These are phyloP conservation scores for Sambucus nigra DNA, from an alignment of 129 eudicot species.

Conservation along the genomic window DNA sequence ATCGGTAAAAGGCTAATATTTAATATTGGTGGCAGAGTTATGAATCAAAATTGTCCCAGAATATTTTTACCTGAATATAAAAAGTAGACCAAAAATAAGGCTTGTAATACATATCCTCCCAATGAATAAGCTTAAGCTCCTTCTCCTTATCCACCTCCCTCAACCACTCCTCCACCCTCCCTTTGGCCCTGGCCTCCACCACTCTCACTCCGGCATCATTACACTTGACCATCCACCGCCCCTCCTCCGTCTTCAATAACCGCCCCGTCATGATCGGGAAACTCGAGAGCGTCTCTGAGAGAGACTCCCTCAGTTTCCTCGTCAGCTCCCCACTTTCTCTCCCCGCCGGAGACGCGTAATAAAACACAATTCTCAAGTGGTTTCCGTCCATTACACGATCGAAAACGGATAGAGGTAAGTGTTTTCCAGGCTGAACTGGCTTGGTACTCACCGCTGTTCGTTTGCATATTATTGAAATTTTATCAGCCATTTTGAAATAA, in stretches of 20 bases:
- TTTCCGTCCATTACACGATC: slow-evolving; percentile 31
- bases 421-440: slow-evolving; percentile 18
- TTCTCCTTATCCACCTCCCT: slow-evolving; percentile 25
- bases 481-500: too few relatives aligned
- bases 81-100: slow-evolving; percentile 37
- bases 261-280: slow-evolving; percentile 27
- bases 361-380: slow-evolving; percentile 20
- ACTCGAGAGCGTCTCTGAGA: slow-evolving; percentile 15
- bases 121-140: slow-evolving; percentile 29
- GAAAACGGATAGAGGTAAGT: slow-evolving; percentile 26
- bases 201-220: slow-evolving; percentile 43
- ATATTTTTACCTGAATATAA: slow-evolving; percentile 30
- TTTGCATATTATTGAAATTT: slow-evolving; percentile 17
- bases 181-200: slow-evolving; percentile 30
- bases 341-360: slow-evolving; percentile 14
- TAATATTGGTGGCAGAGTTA: too few relatives aligned
- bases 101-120: slow-evolving; percentile 32
- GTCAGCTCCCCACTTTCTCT: slow-evolving; percentile 8
- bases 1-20: too few relatives aligned
- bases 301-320: slow-evolving; percentile 12
- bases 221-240: slow-evolving; percentile 40
- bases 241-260: slow-evolving; percentile 17
- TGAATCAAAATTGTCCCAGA: too few relatives aligned
- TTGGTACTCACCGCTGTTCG: slow-evolving; percentile 32
- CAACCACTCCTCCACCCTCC: slow-evolving; percentile 39